These are phyloP conservation scores for Ramicandelaber brevisporus DNA, from an alignment of 192 early-diverging fungal species.

Conservation along the genomic window DNA sequence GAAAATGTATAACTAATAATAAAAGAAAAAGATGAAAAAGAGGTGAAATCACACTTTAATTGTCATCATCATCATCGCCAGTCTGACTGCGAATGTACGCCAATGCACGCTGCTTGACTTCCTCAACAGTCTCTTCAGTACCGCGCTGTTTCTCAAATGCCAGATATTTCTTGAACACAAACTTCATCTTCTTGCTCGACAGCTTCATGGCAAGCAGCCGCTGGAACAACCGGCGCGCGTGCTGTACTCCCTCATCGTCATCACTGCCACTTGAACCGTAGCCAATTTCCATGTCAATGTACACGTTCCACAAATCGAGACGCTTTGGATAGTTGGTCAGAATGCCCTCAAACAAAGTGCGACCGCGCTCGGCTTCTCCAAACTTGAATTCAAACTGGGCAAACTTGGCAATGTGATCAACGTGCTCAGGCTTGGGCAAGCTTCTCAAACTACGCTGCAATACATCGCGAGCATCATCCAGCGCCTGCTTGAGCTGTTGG, in stretches of 20 bases:
- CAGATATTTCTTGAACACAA: constrained; percentile 96
- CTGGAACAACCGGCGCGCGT: constrained; percentile 51
- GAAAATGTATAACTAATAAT: no score
- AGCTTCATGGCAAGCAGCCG: constrained; percentile 69
- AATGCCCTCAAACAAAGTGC: constrained; percentile 93
- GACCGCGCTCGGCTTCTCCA: constrained; percentile 87
- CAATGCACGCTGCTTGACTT: constrained; percentile 70
- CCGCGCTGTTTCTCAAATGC: constrained; percentile 82
- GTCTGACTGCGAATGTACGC: constrained; percentile 73
- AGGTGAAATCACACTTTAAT: no score
- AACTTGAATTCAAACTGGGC: constrained; percentile 93
- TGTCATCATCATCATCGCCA: no score
- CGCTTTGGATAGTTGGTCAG: constrained; percentile 80
- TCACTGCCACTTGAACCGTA: no score
- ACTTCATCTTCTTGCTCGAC: constrained; percentile 97
- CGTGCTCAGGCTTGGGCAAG: constrained; percentile 83
- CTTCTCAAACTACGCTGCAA: constrained; percentile 54
- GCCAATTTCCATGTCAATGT: constrained; percentile 85
- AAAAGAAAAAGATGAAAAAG: no score
- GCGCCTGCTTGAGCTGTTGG: no score
- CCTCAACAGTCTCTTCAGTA: constrained; percentile 43
- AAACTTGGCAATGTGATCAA: constrained; percentile 86
- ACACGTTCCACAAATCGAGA: constrained; percentile 88
- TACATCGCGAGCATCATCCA: constrained; percentile 56
- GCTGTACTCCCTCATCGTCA: constrained; percentile 4